Evolutionary conservation across 139 green algal genomes (phyloP).

Genomic region (Asterochloris erici): DNA sequence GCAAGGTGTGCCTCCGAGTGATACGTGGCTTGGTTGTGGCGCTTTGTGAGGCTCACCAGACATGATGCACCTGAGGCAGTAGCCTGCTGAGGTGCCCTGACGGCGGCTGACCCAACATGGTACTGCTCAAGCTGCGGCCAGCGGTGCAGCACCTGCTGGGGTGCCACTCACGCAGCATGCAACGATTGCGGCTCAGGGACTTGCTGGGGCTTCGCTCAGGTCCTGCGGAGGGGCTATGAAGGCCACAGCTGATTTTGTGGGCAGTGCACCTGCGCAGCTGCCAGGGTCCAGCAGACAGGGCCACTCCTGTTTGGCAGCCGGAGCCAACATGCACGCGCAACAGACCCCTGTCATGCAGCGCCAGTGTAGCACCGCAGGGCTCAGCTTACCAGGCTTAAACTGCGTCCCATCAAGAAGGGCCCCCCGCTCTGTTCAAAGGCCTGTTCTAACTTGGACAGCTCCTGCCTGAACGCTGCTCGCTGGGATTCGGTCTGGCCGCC

Average conservation of each 20-base stretch:
- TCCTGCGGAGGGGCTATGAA: neutral
- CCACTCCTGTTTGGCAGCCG: neutral
- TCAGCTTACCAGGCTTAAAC: slow-evolving; percentile 19
- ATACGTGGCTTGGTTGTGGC: neutral
- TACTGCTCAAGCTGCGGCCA: neutral
- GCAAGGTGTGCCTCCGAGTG: neutral
- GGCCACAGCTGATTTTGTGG: neutral
- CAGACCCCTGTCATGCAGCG: neutral
- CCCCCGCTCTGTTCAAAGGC: slow-evolving; percentile 27
- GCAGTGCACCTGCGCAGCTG: neutral
- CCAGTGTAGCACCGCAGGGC: neutral
- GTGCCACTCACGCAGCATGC: too few species aligned
- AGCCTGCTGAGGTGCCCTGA: neutral
- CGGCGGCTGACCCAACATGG: neutral
- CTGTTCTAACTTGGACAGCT: slow-evolving; percentile 14
- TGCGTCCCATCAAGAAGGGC: slow-evolving; percentile 30
- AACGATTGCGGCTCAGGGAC: too few species aligned
- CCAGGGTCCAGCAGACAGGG: neutral
- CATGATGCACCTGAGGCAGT: neutral
- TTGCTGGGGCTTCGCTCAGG: too few species aligned
- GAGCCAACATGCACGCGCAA: neutral
- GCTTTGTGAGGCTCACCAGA: neutral
- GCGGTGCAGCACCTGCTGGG: neutral
- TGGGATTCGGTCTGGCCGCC: slow-evolving; percentile 29
- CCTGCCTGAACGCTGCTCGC: slow-evolving; percentile 28